Conservation (phyloP, 805 yeast genomes). For the Barnettozyma pratensis region DNA sequence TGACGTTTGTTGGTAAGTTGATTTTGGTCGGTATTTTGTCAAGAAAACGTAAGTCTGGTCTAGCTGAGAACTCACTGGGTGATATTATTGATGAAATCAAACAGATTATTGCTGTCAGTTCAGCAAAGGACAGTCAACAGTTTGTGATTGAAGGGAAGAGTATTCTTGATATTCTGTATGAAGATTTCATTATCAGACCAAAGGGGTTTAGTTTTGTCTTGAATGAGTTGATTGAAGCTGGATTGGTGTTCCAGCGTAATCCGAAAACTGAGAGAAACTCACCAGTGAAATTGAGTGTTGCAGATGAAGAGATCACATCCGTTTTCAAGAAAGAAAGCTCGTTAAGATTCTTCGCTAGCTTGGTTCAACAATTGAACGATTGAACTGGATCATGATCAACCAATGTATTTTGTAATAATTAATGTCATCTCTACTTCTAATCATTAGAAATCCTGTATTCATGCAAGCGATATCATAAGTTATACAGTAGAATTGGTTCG, state of each 20-base stretch:
- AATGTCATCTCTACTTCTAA: neutral
- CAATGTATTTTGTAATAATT: neutral
- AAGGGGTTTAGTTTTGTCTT: constrained; percentile 56
- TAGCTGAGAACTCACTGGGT: constrained; percentile 67
- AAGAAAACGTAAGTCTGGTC: constrained; percentile 59
- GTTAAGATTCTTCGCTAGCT: constrained; percentile 23
- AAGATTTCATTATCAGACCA: constrained; percentile 41
- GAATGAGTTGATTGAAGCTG: constrained; percentile 72
- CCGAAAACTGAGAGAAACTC: constrained; percentile 63
- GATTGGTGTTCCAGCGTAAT: constrained; percentile 61
- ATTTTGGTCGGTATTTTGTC: constrained; percentile 64
- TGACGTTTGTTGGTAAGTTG: constrained; percentile 68
- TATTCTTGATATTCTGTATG: constrained; percentile 29
- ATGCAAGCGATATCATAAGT: neutral
- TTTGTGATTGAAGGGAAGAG: constrained; percentile 28
- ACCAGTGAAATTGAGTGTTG: constrained; percentile 57
- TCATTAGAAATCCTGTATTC: neutral
- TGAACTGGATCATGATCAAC: neutral
- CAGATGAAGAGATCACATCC: constrained; percentile 62
- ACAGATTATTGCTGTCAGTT: constrained; percentile 41
- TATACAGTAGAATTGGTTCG: constrained; percentile 83
- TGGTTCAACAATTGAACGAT: constrained; percentile 4
- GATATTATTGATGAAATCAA: constrained; percentile 76
- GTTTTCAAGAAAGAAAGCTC: constrained; percentile 55
- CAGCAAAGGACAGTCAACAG: constrained; percentile 22